These are phyloP conservation scores for Raffaelea arxii DNA, from an alignment of 2,329 filamentous ascomycete genomes.

Conservation along the genomic window DNA sequence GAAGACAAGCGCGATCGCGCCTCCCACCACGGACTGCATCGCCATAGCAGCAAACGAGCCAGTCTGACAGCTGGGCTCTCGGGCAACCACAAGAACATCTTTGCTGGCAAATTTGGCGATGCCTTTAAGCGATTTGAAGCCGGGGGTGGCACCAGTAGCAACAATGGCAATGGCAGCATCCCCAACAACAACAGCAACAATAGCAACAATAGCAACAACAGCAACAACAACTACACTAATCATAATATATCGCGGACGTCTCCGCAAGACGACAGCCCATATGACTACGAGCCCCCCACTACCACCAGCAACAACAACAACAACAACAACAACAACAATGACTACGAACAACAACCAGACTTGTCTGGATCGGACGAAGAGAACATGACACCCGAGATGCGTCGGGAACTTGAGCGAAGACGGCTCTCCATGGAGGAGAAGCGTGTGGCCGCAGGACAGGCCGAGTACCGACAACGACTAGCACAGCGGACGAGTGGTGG, in stretches of 20 bases:
- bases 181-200: too few relatives aligned
- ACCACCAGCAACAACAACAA: constrained; percentile 60
- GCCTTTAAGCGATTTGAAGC: constrained; percentile 84
- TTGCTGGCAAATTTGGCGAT: constrained; percentile 85
- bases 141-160: constrained; percentile 25
- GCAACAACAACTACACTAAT: constrained; percentile 21
- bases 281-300: constrained; percentile 54
- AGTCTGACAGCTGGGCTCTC: constrained; percentile 55
- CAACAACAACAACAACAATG: constrained; percentile 56
- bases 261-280: constrained; percentile 53
- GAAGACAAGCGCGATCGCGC: constrained; percentile 47
- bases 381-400: constrained; percentile 77
- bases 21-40: constrained; percentile 24
- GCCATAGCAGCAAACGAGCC: constrained; percentile 57
- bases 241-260: constrained; percentile 31
- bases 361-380: constrained; percentile 59
- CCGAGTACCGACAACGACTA: constrained; percentile 73
- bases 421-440: constrained; percentile 80
- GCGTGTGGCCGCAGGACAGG: constrained; percentile 78
- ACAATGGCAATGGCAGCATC: constrained; percentile 18
- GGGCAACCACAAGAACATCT: constrained; percentile 66
- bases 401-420: constrained; percentile 77
- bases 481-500: constrained; percentile 47
- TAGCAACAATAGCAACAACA: constrained; percentile 18
- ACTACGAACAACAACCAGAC: constrained; percentile 48